Conservation (phyloP, 2,329 filamentous ascomycete species). For the Colletotrichum limetticola region DNA sequence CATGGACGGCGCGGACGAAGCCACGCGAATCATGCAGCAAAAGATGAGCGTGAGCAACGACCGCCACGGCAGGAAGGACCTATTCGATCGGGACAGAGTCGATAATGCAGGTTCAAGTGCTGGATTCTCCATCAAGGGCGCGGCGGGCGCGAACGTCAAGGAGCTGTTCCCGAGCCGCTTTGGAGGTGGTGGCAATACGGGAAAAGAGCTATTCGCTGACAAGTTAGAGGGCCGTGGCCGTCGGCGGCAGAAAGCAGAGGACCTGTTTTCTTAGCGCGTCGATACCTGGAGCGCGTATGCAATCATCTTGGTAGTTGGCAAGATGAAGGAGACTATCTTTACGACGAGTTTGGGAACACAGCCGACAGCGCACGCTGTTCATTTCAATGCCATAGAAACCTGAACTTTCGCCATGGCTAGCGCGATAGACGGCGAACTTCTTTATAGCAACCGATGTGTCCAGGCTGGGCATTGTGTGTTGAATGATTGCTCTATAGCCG, state of each 20-base stretch:
- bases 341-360: background rate
- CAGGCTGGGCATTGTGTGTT: background rate
- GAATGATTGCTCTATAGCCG: background rate
- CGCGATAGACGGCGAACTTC: background rate
- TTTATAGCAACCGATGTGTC: background rate
- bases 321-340: no score
- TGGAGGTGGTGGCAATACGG: slow-evolving; percentile 60
- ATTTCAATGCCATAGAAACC: background rate
- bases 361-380: background rate
- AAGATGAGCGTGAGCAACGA: slow-evolving; percentile 42
- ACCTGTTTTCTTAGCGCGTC: slow-evolving; percentile 70
- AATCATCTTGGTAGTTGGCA: background rate
- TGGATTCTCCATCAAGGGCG: slow-evolving; percentile 75
- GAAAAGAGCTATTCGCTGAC: slow-evolving; percentile 77
- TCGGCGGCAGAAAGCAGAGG: slow-evolving; percentile 75
- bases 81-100: slow-evolving; percentile 68
- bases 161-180: slow-evolving; percentile 78
- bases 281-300: no score
- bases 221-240: slow-evolving; percentile 67
- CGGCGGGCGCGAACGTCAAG: slow-evolving; percentile 61
- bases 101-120: slow-evolving; percentile 55
- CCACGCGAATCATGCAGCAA: slow-evolving; percentile 39
- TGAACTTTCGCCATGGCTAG: background rate
- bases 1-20: slow-evolving; percentile 35
- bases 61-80: slow-evolving; percentile 48